phyloP scores from a whole-genome alignment of 768 basidiomycete species.

The Trametes coccinea region DNA sequence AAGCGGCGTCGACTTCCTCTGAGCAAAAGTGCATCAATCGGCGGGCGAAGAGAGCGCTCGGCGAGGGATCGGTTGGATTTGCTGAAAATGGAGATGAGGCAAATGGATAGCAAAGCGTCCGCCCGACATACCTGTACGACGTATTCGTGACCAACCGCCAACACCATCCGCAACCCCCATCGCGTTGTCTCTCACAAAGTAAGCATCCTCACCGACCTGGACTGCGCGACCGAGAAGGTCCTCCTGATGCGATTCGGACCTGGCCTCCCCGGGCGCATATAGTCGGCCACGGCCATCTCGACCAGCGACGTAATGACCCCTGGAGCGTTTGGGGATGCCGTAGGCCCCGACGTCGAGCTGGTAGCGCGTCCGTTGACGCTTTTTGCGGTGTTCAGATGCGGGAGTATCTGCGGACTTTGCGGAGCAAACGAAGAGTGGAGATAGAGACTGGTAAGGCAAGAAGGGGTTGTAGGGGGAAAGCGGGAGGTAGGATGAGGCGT shows the following conservation, averaged over 20 bases:
- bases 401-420: constrained; percentile 20
- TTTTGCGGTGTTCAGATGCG: constrained; percentile 26
- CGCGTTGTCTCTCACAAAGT: constrained; percentile 78
- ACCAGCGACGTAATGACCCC: constrained; percentile 25
- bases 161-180: constrained; percentile 97
- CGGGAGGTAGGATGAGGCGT: constrained; percentile 32
- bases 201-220: constrained; percentile 92
- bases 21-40: constrained; percentile 87
- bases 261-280: constrained; percentile 8
- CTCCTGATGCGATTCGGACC: constrained; percentile 23
- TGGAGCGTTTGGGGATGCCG: constrained; percentile 71
- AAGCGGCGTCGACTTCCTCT: constrained; percentile 46
- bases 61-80: constrained; percentile 36
- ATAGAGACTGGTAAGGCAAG: constrained; percentile 38
- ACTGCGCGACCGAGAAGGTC: constrained; percentile 51
- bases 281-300: constrained; percentile 26
- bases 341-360: constrained; percentile 80
- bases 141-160: constrained; percentile 82
- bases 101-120: not conserved
- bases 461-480: constrained; percentile 39
- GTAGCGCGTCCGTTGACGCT: constrained; percentile 39
- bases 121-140: constrained; percentile 36
- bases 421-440: constrained; percentile 32
- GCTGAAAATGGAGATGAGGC: not conserved
- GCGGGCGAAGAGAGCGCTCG: constrained; percentile 65